Conservation (phyloP, 208 protist species). For the Giardia duodenalis region DNA sequence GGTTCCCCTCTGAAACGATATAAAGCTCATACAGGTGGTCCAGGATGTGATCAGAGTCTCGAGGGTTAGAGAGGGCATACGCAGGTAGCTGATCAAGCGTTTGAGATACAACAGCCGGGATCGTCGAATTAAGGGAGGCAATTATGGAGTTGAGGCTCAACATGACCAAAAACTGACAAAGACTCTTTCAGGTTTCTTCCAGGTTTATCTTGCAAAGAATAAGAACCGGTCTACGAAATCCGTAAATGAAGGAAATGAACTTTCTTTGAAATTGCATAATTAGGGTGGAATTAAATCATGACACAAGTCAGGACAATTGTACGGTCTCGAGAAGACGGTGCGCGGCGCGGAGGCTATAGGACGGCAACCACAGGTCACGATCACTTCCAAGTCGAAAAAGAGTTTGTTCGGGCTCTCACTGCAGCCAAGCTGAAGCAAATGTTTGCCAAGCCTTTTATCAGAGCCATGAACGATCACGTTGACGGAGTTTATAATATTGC, state of each 20-base stretch:
- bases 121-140: not conserved
- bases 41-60: not conserved
- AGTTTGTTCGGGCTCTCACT: not conserved
- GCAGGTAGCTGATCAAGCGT: not conserved
- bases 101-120: not conserved
- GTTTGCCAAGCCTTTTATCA: slow-evolving; percentile 23
- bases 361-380: not conserved
- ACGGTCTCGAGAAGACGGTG: not conserved
- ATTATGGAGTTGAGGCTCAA: not conserved
- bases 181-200: no score
- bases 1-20: not conserved
- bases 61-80: not conserved
- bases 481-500: not conserved
- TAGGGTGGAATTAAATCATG: not conserved
- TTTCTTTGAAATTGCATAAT: no score
- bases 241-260: no score
- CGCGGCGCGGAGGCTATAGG: no score
- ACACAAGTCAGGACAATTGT: not conserved
- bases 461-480: not conserved
- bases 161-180: no score
- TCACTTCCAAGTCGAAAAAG: not conserved
- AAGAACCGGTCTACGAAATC: no score
- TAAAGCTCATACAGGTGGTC: not conserved
- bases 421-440: not conserved
- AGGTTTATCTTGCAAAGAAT: no score